A percentile compares a stretch with the other conserved stretches of the same genome.
These are phyloP conservation scores for Cenchrus americanus DNA, from an alignment of 176 grass and related monocot species.

Conservation along the genomic window DNA sequence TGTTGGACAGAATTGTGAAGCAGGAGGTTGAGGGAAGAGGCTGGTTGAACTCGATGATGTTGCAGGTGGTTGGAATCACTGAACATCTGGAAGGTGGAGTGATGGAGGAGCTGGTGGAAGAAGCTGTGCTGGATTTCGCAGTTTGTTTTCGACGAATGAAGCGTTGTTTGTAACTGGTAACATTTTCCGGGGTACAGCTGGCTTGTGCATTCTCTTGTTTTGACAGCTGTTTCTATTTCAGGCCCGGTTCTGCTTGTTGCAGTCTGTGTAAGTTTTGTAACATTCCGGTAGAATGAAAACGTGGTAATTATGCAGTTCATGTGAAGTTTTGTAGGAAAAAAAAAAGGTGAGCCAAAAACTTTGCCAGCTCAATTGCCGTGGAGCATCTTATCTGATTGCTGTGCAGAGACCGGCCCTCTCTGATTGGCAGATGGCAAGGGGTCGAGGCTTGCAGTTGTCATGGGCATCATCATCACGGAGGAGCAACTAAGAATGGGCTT, in stretches of 20 bases:
- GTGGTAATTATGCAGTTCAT: constrained; percentile 6
- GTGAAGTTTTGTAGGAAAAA: constrained; percentile 1
- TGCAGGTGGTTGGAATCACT: constrained; percentile 64
- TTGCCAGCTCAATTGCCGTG: not conserved
- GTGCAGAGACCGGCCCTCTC: not conserved
- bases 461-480: not conserved
- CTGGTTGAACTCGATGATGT: constrained; percentile 56
- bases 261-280: not conserved
- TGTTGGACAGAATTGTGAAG: constrained; percentile 62
- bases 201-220: constrained; percentile 3
- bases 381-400: not conserved
- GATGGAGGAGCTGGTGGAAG: constrained; percentile 68
- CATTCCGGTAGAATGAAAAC: not conserved
- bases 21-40: constrained; percentile 62
- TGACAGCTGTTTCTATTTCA: not conserved
- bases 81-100: constrained; percentile 58
- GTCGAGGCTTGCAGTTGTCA: not conserved
- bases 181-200: not conserved
- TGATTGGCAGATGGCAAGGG: not conserved
- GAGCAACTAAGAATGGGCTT: no score
- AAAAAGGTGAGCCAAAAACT: not conserved
- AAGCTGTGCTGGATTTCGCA: constrained; percentile 61
- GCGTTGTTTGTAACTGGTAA: not conserved
- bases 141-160: constrained; percentile 32
- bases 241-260: not conserved